Base-by-base conservation (phyloP, 306 rosid species). In the Lathyrus sativus region DNA sequence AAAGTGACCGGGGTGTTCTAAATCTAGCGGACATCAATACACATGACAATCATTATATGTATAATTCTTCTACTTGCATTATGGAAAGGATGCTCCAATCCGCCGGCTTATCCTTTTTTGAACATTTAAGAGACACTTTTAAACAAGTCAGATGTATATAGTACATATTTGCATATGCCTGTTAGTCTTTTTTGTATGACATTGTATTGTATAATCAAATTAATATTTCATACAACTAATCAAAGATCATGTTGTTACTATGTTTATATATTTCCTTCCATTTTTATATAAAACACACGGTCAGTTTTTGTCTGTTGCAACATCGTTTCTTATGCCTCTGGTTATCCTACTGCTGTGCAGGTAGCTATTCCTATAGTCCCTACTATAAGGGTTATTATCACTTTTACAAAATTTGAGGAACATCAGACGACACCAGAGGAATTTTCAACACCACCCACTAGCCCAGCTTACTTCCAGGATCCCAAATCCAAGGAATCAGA, bases 311-410 rank as follows among this genome's bases (percentile, higher is more conserved):
- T 55, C 11, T 56, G 41, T 61, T 63, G 74, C 9, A 48, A 61
- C 74, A 42, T 51, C 24, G 55, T 79, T 78, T 70, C 48, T 66
- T 58, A 53, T n/a, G 44, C 62, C 62, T 51, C 22, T 68, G 67
- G 61, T 56, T 65, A 68, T 78, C 62, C 19, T 67, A 19, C 38
- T 74, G 55, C 59, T 41, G 41, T 74, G 57, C 87, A 95, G 99
- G 88, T 95, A 71, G 99, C 99, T 67, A 95, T 95, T 37, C 99
- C 99, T 9, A 83, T 95, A 44, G 97, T 95, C 73, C 99, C 99
- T 38, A 95, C 97, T 0, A 84, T 95, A 71, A 77, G 97, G 58
- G 99, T 95, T 72, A 85, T 95, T 41, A 81, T 95, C 56, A 95
- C 99, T 15, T 95, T 95, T 64, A 95, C 96, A 17, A 95, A 88